These are phyloP conservation scores for Neonectria magnoliae DNA, from an alignment of 2,329 filamentous ascomycete genomes.

Conservation along the genomic window DNA sequence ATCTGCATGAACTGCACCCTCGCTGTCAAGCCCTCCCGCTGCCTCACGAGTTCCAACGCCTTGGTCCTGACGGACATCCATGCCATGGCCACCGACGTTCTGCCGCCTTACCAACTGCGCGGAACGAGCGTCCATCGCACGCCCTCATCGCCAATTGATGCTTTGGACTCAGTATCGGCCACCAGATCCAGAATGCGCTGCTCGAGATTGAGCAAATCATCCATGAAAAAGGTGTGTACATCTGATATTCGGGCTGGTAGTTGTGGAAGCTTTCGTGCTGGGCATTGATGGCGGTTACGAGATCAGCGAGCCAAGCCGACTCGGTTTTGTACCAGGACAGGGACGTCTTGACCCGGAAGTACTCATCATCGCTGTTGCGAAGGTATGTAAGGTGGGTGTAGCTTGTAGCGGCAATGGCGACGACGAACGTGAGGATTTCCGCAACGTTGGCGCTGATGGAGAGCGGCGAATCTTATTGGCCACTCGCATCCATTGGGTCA, in stretches of 20 bases:
- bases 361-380: conserved; percentile 58
- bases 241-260: conserved; percentile 53
- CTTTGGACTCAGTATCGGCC: conserved; percentile 52
- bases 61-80: conserved; percentile 57
- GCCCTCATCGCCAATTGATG: conserved; percentile 33
- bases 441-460: conserved; percentile 56
- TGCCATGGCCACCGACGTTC: conserved; percentile 53
- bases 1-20: conserved; percentile 60
- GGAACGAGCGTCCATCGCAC: conserved; percentile 51
- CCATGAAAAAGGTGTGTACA: conserved; percentile 59
- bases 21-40: conserved; percentile 56
- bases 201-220: conserved; percentile 56
- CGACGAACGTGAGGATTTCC: conserved; percentile 59
- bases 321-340: conserved; percentile 62
- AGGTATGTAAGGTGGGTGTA: conserved; percentile 57
- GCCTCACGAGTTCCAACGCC: conserved; percentile 56
- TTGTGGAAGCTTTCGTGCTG: conserved; percentile 37
- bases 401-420: conserved; percentile 55
- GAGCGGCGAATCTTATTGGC: conserved; percentile 54
- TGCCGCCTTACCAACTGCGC: conserved; percentile 50
- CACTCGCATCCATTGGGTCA: conserved; percentile 36
- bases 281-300: conserved; percentile 47
- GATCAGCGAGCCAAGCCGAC: conserved; percentile 56
- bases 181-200: conserved; percentile 57
- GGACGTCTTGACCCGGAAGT: conserved; percentile 58